Evolutionary conservation across 169 alveolate species (phyloP), one percentile per base, ranked within the genome.

Genomic region (Besnoitia besnoiti): DNA sequence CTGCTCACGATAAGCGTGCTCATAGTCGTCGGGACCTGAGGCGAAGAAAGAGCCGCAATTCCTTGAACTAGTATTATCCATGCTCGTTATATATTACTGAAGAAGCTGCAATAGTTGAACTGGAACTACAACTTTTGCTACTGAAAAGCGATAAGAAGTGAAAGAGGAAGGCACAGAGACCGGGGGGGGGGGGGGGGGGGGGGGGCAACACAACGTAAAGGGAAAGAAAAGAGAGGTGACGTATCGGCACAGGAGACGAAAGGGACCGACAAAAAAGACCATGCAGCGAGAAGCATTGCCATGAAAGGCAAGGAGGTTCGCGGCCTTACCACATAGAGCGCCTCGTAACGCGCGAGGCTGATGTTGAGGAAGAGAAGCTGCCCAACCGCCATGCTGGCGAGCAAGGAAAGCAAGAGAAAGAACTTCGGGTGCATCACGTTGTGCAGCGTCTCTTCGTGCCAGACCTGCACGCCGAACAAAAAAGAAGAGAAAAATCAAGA

Each of bases 271-370:
- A 61, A 61, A 24, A 49, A 49, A n/a, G n/a, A n/a, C n/a, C n/a
- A n/a, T n/a, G n/a, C n/a, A n/a, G n/a, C n/a, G n/a, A n/a, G n/a
- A n/a, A n/a, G n/a, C n/a, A n/a, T n/a, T n/a, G n/a, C n/a, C n/a
- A n/a, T n/a, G n/a, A n/a, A n/a, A n/a, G n/a, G n/a, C n/a, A n/a
- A n/a, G n/a, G n/a, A n/a, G n/a, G n/a, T 19, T 42, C 24, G 30
- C 14, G 16, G 21, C 44, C 87, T 77, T 39, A 77, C 87, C 49
- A 77, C 87, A 37, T 77, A 77, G 55, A 77, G 87, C 37, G 87
- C 87, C 30, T 77, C 87, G 59, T 77, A 77, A 39, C 87, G 87
- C 40, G 87, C 49, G 87, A 77, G 87, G 55, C 87, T 55, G 33
- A 77, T 21, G 87, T 77, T 77, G 50, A 77, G 59, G 59, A 77